Evolutionary conservation across 1,139 yeast species (phyloP), one percentile per base, ranked within the genome.

Genomic region (Lizanozyma gosingica): DNA sequence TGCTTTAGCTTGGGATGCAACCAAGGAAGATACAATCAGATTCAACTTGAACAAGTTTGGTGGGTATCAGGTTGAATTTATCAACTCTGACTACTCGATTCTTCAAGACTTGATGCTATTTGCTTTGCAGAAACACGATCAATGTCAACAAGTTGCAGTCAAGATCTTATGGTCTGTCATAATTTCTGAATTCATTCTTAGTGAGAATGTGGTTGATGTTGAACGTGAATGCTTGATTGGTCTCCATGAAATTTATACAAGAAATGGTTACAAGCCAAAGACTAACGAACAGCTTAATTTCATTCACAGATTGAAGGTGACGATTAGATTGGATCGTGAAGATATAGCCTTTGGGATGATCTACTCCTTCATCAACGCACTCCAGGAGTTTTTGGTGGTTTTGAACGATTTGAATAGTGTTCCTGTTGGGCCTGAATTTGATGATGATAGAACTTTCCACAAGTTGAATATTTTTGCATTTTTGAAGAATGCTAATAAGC

Each of bases 361-460:
- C 38, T 62, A 71, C 46, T 63, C 64, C 38, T 76, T 81, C 42
- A 66, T 82, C 44, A 73, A 73, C 44, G 79, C 76, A 42, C 56
- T 85, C 35, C 59, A 78, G 33, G 82, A 78, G 32, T 84, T 86
- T 59, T 62, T 86, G 46, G 76, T 73, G 41, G 77, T 80, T 17
- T 70, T 84, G 53, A 71, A 79, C 45, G 87, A 84, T 52, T 74
- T 83, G 51, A 76, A 76, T 49, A 74, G 76, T 48, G 86, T 87
- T 43, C 95, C 96, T 16, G 74, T 73, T 39, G 92, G 90, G 16
- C 80, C 81, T 37, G 95, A 87, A 52, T 87, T 83, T 59, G 92
- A 83, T 51, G 94, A 84, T 54, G 95, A 87, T 57, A 70, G 95
- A 55, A 81, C 88, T 2, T 83, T 84, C 74, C 85, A 83, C 55